Evolutionary conservation across 305 asterid species (phyloP).

Genomic region (Stenogyne calaminthoides): DNA sequence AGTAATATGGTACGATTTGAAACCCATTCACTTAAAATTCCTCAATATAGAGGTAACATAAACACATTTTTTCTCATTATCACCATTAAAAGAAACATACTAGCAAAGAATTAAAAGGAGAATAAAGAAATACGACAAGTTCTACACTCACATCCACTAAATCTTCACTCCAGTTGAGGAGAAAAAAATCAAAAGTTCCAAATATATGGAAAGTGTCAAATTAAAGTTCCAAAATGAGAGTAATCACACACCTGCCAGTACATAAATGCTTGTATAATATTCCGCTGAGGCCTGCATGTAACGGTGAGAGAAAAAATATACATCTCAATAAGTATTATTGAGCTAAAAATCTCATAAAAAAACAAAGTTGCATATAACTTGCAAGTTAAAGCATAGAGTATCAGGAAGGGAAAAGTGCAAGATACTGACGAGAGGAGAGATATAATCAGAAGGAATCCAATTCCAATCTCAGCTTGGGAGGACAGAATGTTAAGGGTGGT

Average conservation of each 20-base stretch:
- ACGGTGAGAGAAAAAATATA: slow-evolving; percentile 21
- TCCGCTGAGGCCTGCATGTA: slow-evolving; percentile 85
- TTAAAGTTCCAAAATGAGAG: slow-evolving; percentile 17
- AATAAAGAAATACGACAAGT: too few relatives aligned
- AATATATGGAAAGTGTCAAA: background rate
- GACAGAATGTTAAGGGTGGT: slow-evolving; percentile 71
- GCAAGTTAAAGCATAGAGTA: slow-evolving; percentile 22
- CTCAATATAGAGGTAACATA: background rate
- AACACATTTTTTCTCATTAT: background rate
- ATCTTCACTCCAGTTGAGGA: too few relatives aligned
- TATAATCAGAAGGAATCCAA: slow-evolving; percentile 73
- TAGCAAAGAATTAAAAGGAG: too few relatives aligned
- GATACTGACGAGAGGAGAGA: slow-evolving; percentile 75
- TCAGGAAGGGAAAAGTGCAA: slow-evolving; percentile 22
- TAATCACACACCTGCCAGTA: slow-evolving; percentile 82
- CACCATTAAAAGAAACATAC: background rate
- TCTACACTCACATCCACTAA: too few relatives aligned
- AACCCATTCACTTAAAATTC: background rate
- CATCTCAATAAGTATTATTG: background rate
- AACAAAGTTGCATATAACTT: slow-evolving; percentile 14
- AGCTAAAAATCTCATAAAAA: background rate
- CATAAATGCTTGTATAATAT: slow-evolving; percentile 79
- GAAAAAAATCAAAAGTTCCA: background rate
- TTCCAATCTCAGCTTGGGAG: slow-evolving; percentile 84
- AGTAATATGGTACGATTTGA: background rate